These are phyloP conservation scores for Lasiosphaeria hispida DNA, from an alignment of 495 filamentous ascomycete genomes.

Conservation along the genomic window DNA sequence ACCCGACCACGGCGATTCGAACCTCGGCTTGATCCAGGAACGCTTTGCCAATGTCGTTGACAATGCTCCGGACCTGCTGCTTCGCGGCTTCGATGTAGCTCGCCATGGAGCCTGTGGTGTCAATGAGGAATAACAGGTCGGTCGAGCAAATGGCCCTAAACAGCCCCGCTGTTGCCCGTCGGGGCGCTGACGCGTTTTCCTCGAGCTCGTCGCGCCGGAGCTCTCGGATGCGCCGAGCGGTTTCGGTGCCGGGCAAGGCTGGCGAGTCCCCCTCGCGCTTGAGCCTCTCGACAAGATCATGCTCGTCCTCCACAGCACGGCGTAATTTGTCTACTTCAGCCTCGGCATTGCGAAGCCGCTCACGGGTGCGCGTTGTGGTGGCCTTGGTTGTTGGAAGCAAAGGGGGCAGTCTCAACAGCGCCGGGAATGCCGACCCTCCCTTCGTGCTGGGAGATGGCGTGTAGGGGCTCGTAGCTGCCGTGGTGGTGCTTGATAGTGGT, in stretches of 20 bases:
- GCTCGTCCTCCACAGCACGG: too few relatives aligned
- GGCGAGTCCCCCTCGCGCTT: too few relatives aligned
- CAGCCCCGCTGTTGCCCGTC: slow-evolving; percentile 20
- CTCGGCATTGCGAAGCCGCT: too few relatives aligned
- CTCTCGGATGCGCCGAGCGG: slow-evolving; percentile 22
- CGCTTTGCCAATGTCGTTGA: slow-evolving; percentile 30
- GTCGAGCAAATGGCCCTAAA: slow-evolving; percentile 37
- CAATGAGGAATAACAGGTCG: slow-evolving; percentile 42
- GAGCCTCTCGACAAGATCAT: too few relatives aligned
- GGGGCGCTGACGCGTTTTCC: slow-evolving; percentile 12
- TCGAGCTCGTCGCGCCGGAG: slow-evolving; percentile 22
- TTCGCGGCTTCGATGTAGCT: slow-evolving; percentile 35
- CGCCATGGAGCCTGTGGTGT: slow-evolving; percentile 37
- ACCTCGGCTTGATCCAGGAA: slow-evolving; percentile 41
- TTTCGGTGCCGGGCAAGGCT: slow-evolving; percentile 19
- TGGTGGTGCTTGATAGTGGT: too few relatives aligned
- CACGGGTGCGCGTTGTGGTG: too few relatives aligned
- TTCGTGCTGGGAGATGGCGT: too few relatives aligned
- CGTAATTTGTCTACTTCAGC: too few relatives aligned
- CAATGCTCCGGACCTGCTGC: slow-evolving; percentile 33
- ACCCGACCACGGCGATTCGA: slow-evolving; percentile 41
- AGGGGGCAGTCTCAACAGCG: too few relatives aligned
- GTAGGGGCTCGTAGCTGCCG: too few relatives aligned
- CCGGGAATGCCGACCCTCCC: too few relatives aligned
- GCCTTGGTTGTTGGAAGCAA: too few relatives aligned